A percentile compares a stretch with the other conserved stretches of the same genome.
phyloP scores from a whole-genome alignment of 2,329 filamentous ascomycete genomes.

The Talaromyces rugulosus region DNA sequence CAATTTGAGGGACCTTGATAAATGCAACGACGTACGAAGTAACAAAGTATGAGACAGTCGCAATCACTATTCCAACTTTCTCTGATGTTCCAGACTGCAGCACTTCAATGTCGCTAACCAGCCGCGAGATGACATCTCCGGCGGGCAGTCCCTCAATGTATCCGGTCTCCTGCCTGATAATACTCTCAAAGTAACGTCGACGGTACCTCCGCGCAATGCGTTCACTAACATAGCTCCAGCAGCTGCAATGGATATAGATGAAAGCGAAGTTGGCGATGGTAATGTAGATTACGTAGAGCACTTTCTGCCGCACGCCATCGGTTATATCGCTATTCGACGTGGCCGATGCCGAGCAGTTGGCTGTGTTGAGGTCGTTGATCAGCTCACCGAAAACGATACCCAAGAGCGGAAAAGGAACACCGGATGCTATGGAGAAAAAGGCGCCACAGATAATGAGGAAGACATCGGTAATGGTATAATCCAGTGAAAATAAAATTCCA shows the following conservation, averaged over 20 bases:
- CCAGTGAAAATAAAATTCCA: conserved; percentile 12
- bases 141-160: conserved; percentile 62
- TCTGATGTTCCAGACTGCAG: conserved; percentile 66
- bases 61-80: conserved; percentile 64
- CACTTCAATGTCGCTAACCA: conserved; percentile 62
- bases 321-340: neutral
- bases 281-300: conserved; percentile 60
- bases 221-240: conserved; percentile 61
- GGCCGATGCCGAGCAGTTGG: conserved; percentile 15
- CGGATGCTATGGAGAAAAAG: conserved; percentile 27
- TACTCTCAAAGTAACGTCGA: conserved; percentile 54
- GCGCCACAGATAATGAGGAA: conserved; percentile 18
- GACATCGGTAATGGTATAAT: conserved; percentile 15
- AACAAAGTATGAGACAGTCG: conserved; percentile 61
- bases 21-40: conserved; percentile 66
- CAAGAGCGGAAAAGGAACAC: conserved; percentile 36
- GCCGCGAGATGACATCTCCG: conserved; percentile 59
- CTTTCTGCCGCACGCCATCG: conserved; percentile 35
- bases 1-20: conserved; percentile 58
- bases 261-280: conserved; percentile 59
- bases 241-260: conserved; percentile 62
- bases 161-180: conserved; percentile 60
- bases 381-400: conserved; percentile 38
- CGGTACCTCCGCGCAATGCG: conserved; percentile 61
- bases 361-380: conserved; percentile 34